Evolutionary conservation across 2,329 filamentous ascomycete species (phyloP).

Genomic region (Hypocreales sp.): DNA sequence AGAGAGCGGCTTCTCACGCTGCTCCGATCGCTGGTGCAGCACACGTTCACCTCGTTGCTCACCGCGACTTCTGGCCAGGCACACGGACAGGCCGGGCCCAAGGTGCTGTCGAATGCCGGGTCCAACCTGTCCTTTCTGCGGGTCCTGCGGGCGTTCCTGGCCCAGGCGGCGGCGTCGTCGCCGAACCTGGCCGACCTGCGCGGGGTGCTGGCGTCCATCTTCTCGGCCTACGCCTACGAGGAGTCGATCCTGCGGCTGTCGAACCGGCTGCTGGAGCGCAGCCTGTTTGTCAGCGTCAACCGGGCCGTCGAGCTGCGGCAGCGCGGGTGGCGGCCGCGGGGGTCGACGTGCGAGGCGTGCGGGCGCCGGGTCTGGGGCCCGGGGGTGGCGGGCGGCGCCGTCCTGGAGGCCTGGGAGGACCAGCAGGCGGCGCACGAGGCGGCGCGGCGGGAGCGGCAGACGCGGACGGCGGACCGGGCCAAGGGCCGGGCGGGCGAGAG

Average conservation of each 20-base stretch:
- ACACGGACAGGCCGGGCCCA: conserved; percentile 15
- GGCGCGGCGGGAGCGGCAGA: conserved; percentile 28
- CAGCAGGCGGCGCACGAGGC: conserved; percentile 32
- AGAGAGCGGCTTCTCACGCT: conserved; percentile 46
- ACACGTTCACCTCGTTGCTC: conserved; percentile 77
- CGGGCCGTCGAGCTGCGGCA: conserved; percentile 61
- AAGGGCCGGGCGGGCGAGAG: conserved; percentile 18
- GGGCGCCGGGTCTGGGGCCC: conserved; percentile 76
- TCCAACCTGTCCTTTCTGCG: conserved; percentile 67
- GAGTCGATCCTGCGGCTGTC: conserved; percentile 76
- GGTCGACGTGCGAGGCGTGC: conserved; percentile 80
- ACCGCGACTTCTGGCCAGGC: conserved; percentile 49
- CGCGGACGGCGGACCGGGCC: conserved; percentile 17
- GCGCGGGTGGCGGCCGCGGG: conserved; percentile 75
- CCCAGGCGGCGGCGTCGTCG: conserved; percentile 63
- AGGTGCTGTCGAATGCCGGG: conserved; percentile 21
- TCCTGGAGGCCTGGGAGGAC: conserved; percentile 73
- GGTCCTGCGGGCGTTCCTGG: conserved; percentile 77
- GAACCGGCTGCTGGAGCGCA: conserved; percentile 74
- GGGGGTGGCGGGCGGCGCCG: conserved; percentile 51
- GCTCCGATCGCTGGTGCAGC: conserved; percentile 70
- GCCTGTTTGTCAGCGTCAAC: conserved; percentile 71
- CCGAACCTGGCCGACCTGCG: conserved; percentile 80
- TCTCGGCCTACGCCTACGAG: conserved; percentile 91
- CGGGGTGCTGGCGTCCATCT: conserved; percentile 73